Conservation (phyloP, 2,329 filamentous ascomycete species). For the Aspergillus sergii region DNA sequence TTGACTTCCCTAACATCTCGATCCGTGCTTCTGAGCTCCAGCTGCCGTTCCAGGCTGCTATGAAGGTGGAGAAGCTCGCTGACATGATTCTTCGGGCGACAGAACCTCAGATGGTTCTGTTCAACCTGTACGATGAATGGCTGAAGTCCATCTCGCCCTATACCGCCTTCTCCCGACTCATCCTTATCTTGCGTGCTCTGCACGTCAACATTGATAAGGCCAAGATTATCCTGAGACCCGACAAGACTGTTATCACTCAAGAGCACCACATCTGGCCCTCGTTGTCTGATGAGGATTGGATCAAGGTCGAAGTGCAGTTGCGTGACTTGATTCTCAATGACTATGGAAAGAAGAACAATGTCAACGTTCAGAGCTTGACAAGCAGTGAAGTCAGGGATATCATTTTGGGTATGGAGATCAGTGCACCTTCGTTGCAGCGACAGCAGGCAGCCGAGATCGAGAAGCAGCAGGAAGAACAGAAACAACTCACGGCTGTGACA, state of each 20-base stretch:
- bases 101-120: conserved; percentile 99
- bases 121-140: conserved; percentile 99
- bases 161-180: conserved; percentile 93
- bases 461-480: conserved; percentile 96
- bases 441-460: conserved; percentile 98
- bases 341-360: conserved; percentile 99
- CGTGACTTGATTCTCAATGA: conserved; percentile 96
- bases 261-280: conserved; percentile 99
- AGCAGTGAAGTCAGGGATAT: conserved; percentile 97
- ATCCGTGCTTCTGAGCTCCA: conserved; percentile 97
- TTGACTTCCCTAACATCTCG: conserved; percentile 99
- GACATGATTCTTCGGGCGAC: conserved; percentile 98
- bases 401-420: conserved; percentile 99
- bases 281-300: conserved; percentile 94
- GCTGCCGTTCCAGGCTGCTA: conserved; percentile 96
- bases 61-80: conserved; percentile 99
- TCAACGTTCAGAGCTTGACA: conserved; percentile 95
- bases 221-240: conserved; percentile 88
- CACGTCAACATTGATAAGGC: conserved; percentile 99
- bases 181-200: conserved; percentile 88
- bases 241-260: conserved; percentile 97
- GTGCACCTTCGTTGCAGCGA: conserved; percentile 93
- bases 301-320: conserved; percentile 97
- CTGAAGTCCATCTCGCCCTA: conserved; percentile 97
- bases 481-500: conserved; percentile 93